Percentiles rank a stretch among this genome's conserved stretches.
phyloP scores from a whole-genome alignment of 1,139 yeast species.

The Magnusiomyces paraingens region DNA sequence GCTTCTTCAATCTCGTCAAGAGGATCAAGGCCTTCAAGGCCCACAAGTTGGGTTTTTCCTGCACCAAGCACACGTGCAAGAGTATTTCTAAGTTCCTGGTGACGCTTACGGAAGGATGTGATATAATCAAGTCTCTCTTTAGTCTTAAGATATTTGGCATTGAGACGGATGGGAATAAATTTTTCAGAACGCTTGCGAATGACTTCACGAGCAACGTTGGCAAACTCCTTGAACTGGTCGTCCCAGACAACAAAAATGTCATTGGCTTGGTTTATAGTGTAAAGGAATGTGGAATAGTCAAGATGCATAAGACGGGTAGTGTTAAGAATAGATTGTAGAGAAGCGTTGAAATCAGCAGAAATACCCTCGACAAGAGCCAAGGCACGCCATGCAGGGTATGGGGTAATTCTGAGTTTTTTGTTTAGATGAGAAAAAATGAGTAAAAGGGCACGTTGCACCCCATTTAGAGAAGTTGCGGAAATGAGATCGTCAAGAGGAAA shows the following conservation, averaged over 20 bases:
- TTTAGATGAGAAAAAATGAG: slow-evolving; percentile 57
- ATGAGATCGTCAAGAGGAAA: slow-evolving; percentile 60
- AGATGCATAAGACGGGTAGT: slow-evolving; percentile 35
- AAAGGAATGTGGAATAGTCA: slow-evolving; percentile 33
- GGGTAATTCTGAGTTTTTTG: slow-evolving; percentile 48
- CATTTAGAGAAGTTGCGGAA: slow-evolving; percentile 43
- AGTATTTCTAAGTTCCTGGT: slow-evolving; percentile 44
- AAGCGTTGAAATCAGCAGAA: slow-evolving; percentile 40
- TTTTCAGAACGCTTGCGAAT: slow-evolving; percentile 69
- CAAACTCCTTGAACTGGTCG: slow-evolving; percentile 48
- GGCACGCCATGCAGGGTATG: slow-evolving; percentile 63
- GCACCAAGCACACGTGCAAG: slow-evolving; percentile 33
- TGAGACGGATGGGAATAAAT: slow-evolving; percentile 58
- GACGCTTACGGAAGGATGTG: slow-evolving; percentile 45
- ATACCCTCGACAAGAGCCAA: slow-evolving; percentile 59
- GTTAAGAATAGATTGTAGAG: slow-evolving; percentile 28
- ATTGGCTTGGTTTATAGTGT: slow-evolving; percentile 24
- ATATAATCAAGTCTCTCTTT: slow-evolving; percentile 45
- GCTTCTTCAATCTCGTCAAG: slow-evolving; percentile 38
- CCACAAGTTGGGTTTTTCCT: slow-evolving; percentile 23
- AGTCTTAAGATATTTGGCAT: slow-evolving; percentile 42
- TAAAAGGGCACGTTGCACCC: slow-evolving; percentile 43
- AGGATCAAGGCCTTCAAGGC: slow-evolving; percentile 28
- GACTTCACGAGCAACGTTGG: slow-evolving; percentile 61
- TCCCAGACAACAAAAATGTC: slow-evolving; percentile 44